phyloP scores from a whole-genome alignment of 768 basidiomycete genomes.

The Porpolomopsis calyptriformis region DNA sequence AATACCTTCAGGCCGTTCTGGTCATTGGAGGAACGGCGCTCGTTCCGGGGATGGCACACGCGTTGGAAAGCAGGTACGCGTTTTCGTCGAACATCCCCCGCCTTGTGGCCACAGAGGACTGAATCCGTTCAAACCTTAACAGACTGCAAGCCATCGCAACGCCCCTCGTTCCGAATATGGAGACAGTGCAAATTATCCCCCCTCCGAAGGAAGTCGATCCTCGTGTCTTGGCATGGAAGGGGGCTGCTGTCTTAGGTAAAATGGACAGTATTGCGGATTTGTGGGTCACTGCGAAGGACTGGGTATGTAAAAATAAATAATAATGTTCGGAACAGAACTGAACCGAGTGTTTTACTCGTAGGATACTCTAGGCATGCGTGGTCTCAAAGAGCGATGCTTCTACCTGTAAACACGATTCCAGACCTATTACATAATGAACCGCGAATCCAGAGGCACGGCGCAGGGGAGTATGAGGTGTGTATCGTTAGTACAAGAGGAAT shows the following conservation, averaged over 20 bases:
- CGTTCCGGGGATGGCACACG: conserved; percentile 75
- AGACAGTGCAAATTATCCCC: conserved; percentile 86
- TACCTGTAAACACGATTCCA: conserved; percentile 39
- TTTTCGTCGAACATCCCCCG: not conserved
- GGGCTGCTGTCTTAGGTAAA: conserved; percentile 80
- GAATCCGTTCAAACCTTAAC: conserved; percentile 3
- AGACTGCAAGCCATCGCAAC: conserved; percentile 79
- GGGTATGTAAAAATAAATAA: conserved; percentile 41
- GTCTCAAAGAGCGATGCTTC: conserved; percentile 73
- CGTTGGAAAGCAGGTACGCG: conserved; percentile 73
- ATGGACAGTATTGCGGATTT: conserved; percentile 85
- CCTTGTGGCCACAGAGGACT: conserved; percentile 5
- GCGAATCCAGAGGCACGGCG: too few species aligned
- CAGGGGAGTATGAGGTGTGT: too few species aligned
- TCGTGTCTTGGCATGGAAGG: conserved; percentile 87
- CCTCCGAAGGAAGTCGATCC: conserved; percentile 91
- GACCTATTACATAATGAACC: too few species aligned
- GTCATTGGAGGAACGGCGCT: conserved; percentile 79
- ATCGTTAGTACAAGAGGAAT: too few species aligned
- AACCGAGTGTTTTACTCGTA: conserved; percentile 19
- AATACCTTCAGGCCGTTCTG: conserved; percentile 79
- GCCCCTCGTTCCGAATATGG: conserved; percentile 72
- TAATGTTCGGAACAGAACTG: conserved; percentile 3
- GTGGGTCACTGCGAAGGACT: conserved; percentile 82
- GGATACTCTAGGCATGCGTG: conserved; percentile 73